Evolutionary conservation across 768 basidiomycete species (phyloP), one percentile per base, ranked within the genome.

Genomic region (Lactifluus hygrophoroides): DNA sequence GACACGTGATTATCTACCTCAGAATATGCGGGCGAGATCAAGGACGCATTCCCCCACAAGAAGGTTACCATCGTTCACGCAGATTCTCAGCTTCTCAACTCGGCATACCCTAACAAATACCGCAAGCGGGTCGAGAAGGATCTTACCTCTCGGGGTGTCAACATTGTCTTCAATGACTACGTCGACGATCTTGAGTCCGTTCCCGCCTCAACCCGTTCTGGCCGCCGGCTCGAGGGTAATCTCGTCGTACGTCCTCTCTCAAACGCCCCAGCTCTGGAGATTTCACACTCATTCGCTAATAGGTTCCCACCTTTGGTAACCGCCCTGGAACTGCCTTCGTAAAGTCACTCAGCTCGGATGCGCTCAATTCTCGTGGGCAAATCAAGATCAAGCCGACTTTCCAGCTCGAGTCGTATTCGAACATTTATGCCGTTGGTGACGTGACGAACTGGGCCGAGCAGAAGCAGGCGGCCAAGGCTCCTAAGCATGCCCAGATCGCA

Each of bases 361-460:
- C 69, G 1, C 68, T 79, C 27, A 69, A 73, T 63, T n/a, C 66
- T 48, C 32, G 58, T 62, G 66, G 80, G 69, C 57, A 70, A 64
- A 77, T 86, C 54, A 80, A 78, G 58, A 76, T 88, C 13, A 66
- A 69, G 25, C 75, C 81, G 3, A 85, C 83, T 0, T 73, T 88
- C 40, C 84, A 86, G 64, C 68, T 88, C 2, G 65, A 62, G 7
- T 70, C 69, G 0, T 70, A 83, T 66, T 71, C 79, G 0, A 74
- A 75, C 57, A 78, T 88, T 14, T 87, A 84, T 56, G 88, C 86
- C 0, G 74, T 71, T 2, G 86, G 86, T 1, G 86, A 89, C 65
- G 75, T 83, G 57, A 77, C 83, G 59, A 81, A 84, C 38, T 82
- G 78, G 74, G 56, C 70, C 1, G 86, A 86, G 68, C 80, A 86